A percentile compares a stretch with the other conserved stretches of the same genome.
Evolutionary conservation across 345 rosid species (phyloP).

Genomic region (Microcos paniculata): DNA sequence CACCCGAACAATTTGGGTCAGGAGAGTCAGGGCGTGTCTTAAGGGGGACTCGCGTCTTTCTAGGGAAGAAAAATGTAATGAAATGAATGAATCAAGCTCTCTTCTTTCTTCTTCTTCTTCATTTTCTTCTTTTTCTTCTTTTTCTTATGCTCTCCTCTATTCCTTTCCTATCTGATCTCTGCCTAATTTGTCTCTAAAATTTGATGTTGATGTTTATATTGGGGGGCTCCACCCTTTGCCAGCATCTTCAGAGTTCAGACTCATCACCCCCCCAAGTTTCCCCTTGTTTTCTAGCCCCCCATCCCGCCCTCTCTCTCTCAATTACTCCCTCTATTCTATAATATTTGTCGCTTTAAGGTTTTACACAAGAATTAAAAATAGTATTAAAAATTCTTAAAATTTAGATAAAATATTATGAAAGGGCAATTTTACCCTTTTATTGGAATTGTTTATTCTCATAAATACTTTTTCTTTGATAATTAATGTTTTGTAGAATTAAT

Average conservation of each 20-base stretch:
- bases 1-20: constrained; percentile 32
- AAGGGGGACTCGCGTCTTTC: constrained; percentile 41
- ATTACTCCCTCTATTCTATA: background rate
- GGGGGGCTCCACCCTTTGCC: constrained; percentile 9
- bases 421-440: too few species aligned
- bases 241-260: background rate
- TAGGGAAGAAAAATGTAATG: too few species aligned
- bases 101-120: background rate
- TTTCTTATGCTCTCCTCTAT: background rate
- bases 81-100: constrained; percentile 14
- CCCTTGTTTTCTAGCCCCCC: too few species aligned
- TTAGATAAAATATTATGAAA: too few species aligned
- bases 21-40: constrained; percentile 51
- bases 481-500: too few species aligned
- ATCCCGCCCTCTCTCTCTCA: background rate
- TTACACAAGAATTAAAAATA: too few species aligned
- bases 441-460: too few species aligned
- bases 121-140: background rate
- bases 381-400: too few species aligned
- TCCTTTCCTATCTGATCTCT: background rate
- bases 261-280: background rate
- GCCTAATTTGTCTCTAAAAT: background rate
- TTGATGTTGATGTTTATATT: constrained; percentile 1
- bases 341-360: too few species aligned
- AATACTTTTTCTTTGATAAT: too few species aligned